Base-by-base conservation (phyloP, 192 early-diverging fungal genomes). In the Umbelopsis isabellina region DNA sequence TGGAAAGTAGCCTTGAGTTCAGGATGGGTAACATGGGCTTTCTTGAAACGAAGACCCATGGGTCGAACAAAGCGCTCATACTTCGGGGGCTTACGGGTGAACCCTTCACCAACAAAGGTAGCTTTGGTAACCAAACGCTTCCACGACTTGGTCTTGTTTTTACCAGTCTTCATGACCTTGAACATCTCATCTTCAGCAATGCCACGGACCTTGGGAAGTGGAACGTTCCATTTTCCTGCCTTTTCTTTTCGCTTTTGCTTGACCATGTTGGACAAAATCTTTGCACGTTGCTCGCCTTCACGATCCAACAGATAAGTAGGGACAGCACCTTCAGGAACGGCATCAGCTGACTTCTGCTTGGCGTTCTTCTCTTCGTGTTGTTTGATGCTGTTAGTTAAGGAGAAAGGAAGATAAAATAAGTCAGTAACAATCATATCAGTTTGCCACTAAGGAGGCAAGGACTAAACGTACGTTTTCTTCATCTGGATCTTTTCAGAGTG, bases 201-300 rank as follows among this genome's bases (percentile, higher is more conserved):
- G 65, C 96, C 97, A 70, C 94, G 94, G 27, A 99, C 97, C 84
- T 97, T 97, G 71, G 97, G 97, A 77, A 99, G 75, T 23, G 97
- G 97, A 15, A 99, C 97, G 46, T 86, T 83, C 97, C 96, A 96
- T 81, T 98, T 98, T 35, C 95, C 97, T 20, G 97, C 97, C 88
- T 98, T 98, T 83, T 99, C 97, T 88, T 97, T 99, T 67, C 97
- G 89, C 89, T 99, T 99, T 81, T 99, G 97, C 88, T 99, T 99
- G 75, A 99, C 93, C 95, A 97, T 96, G 85, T 99, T 99, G 79
- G 91, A 93, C 69, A 99, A 82, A 58, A 99, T 92, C 85, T 99
- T 99, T 70, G 97, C 97, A 51, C 93, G 82, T 76, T 96, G 90
- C 81, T 99, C 91, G 71, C 94, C 95, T 87, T 98, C 95, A 88